These are phyloP conservation scores for Aspergillus tubingensis DNA, from an alignment of 2,329 filamentous ascomycete species.

Conservation along the genomic window DNA sequence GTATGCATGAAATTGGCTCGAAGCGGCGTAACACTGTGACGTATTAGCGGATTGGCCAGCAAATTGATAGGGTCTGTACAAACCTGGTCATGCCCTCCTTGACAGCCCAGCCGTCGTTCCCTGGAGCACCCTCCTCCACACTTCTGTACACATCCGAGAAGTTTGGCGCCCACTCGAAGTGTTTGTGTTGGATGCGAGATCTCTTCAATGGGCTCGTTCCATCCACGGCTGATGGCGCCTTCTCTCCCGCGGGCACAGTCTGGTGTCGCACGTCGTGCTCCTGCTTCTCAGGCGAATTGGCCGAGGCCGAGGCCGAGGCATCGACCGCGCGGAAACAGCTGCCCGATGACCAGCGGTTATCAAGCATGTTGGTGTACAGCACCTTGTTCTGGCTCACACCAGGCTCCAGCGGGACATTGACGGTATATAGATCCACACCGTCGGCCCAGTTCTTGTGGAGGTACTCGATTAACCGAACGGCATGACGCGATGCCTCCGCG, in stretches of 20 bases:
- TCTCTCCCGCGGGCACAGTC: too few relatives aligned
- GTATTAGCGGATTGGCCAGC: conserved; percentile 10
- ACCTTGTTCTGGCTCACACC: conserved; percentile 72
- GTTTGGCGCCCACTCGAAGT: conserved; percentile 92
- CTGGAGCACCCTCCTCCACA: conserved; percentile 75
- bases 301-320: conserved; percentile 59
- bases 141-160: conserved; percentile 86
- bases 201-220: conserved; percentile 33
- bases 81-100: conserved; percentile 84
- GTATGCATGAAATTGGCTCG: conserved; percentile 90
- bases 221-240: conserved; percentile 43
- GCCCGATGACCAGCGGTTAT: conserved; percentile 85
- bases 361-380: conserved; percentile 81
- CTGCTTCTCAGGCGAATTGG: conserved; percentile 63
- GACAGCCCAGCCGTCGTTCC: conserved; percentile 92
- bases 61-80: conserved; percentile 7
- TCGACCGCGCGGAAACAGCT: conserved; percentile 84
- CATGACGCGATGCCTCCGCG: conserved; percentile 70
- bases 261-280: conserved; percentile 73
- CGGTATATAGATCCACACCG: conserved; percentile 80
- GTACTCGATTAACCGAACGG: conserved; percentile 76
- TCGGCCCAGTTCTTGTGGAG: conserved; percentile 72
- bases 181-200: conserved; percentile 69
- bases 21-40: conserved; percentile 76
- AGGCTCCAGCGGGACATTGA: conserved; percentile 85